Percentiles rank a stretch among this genome's conserved stretches.
Conservation (phyloP, 2,329 filamentous ascomycete species). For the Diaporthe humulicola region DNA sequence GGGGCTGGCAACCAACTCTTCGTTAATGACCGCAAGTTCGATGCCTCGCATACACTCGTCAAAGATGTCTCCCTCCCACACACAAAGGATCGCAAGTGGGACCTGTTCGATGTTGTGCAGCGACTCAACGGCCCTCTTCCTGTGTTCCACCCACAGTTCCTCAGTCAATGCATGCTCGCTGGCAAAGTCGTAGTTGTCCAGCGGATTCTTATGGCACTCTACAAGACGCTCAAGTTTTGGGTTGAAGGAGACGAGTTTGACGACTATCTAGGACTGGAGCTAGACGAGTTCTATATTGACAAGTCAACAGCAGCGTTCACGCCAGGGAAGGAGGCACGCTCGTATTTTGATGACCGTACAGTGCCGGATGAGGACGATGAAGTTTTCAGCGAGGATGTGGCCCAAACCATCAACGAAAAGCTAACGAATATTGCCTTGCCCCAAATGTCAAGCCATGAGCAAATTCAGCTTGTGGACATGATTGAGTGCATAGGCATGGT, state of each 20-base stretch:
- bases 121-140: constrained; percentile 89
- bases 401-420: constrained; percentile 79
- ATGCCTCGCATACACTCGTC: constrained; percentile 71
- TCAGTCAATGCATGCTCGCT: constrained; percentile 86
- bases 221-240: constrained; percentile 85
- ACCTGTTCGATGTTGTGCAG: constrained; percentile 86
- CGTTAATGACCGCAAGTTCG: constrained; percentile 82
- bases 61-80: constrained; percentile 63
- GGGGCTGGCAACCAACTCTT: constrained; percentile 94
- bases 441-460: constrained; percentile 85
- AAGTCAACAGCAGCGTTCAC: constrained; percentile 39
- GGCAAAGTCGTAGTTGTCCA: constrained; percentile 83
- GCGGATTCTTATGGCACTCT: constrained; percentile 77
- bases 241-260: constrained; percentile 85
- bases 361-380: constrained; percentile 68
- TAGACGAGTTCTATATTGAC: constrained; percentile 69
- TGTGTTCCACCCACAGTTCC: constrained; percentile 91
- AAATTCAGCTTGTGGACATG: constrained; percentile 87
- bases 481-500: constrained; percentile 87
- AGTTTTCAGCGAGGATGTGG: constrained; percentile 78
- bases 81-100: constrained; percentile 65
- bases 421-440: constrained; percentile 81
- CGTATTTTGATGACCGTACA: constrained; percentile 54
- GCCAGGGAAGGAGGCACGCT: constrained; percentile 49
- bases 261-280: constrained; percentile 76